These are phyloP conservation scores for Cynara cardunculus DNA, from an alignment of 129 eudicot species.

Conservation along the genomic window DNA sequence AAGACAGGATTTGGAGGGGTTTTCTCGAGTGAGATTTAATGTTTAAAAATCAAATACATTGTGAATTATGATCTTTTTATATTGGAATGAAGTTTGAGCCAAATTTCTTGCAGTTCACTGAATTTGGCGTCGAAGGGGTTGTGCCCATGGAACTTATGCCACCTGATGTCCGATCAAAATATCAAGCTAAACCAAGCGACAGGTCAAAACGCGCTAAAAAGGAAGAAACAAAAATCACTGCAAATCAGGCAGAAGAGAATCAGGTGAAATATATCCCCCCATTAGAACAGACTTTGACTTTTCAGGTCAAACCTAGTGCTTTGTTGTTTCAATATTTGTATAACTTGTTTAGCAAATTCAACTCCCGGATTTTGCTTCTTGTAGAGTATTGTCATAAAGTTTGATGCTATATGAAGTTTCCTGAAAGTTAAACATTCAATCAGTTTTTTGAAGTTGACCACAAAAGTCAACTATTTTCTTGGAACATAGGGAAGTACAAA, in stretches of 20 bases:
- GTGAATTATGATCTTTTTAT: background rate
- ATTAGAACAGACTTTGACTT: background rate
- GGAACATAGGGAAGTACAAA: background rate
- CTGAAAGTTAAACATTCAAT: background rate
- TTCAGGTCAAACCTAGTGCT: background rate
- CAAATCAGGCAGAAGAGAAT: constrained; percentile 67
- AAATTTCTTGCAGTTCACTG: constrained; percentile 62
- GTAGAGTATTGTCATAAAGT: constrained; percentile 2
- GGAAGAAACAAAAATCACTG: constrained; percentile 64
- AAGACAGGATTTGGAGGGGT: constrained; percentile 93
- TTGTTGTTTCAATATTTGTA: background rate
- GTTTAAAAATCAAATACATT: background rate
- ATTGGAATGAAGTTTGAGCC: background rate
- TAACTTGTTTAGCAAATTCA: background rate
- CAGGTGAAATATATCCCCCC: constrained; percentile 44
- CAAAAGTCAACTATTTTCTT: constrained; percentile 8
- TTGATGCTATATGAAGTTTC: background rate
- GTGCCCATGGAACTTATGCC: constrained; percentile 91
- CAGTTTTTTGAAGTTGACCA: background rate
- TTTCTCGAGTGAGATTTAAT: constrained; percentile 67
- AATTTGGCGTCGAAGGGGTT: constrained; percentile 92
- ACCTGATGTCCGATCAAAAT: constrained; percentile 65
- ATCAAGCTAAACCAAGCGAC: constrained; percentile 78
- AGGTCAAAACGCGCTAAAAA: constrained; percentile 83
- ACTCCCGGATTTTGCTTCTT: constrained; percentile 7